Evolutionary conservation across 2,329 filamentous ascomycete species (phyloP).

Genomic region (Penicillium sp.): DNA sequence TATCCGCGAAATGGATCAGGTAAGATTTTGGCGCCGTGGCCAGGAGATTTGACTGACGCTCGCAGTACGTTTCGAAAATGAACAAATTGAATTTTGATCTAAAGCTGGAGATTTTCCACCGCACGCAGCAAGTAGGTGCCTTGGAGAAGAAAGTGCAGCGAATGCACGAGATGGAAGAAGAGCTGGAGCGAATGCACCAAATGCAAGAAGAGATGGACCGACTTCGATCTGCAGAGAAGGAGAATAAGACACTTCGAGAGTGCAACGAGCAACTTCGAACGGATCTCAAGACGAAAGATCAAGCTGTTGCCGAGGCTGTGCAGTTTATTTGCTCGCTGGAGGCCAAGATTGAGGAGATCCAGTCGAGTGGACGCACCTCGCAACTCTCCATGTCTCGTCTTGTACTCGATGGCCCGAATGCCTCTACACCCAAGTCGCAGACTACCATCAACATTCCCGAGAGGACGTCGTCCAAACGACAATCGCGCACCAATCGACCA

Average conservation of each 20-base stretch:
- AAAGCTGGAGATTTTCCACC: constrained; percentile 41
- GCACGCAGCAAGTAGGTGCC: constrained; percentile 32
- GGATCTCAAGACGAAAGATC: constrained; percentile 38
- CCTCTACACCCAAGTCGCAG: constrained; percentile 26
- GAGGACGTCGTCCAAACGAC: constrained; percentile 35
- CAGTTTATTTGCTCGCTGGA: constrained; percentile 42
- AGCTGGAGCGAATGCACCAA: constrained; percentile 34
- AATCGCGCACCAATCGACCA: constrained; percentile 12
- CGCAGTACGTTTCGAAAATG: constrained; percentile 41
- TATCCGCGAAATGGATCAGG: constrained; percentile 41
- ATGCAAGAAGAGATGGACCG: constrained; percentile 38
- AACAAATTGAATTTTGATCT: constrained; percentile 43
- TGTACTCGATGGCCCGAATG: constrained; percentile 23
- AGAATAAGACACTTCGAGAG: constrained; percentile 34
- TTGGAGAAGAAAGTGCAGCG: constrained; percentile 37
- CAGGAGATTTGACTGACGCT: constrained; percentile 13
- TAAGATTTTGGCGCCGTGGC: constrained; percentile 7
- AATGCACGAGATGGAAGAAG: constrained; percentile 36
- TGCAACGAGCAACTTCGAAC: constrained; percentile 35
- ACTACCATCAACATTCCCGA: constrained; percentile 35
- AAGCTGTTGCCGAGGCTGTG: constrained; percentile 41
- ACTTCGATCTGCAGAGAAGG: constrained; percentile 32
- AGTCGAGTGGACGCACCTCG: constrained; percentile 17
- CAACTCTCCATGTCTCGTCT: constrained; percentile 25
- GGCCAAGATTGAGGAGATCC: constrained; percentile 34